Percentiles rank a stretch among this genome's conserved stretches.
These are phyloP conservation scores for Penicillium crustosum DNA, from an alignment of 2,329 filamentous ascomycete species.

Conservation along the genomic window DNA sequence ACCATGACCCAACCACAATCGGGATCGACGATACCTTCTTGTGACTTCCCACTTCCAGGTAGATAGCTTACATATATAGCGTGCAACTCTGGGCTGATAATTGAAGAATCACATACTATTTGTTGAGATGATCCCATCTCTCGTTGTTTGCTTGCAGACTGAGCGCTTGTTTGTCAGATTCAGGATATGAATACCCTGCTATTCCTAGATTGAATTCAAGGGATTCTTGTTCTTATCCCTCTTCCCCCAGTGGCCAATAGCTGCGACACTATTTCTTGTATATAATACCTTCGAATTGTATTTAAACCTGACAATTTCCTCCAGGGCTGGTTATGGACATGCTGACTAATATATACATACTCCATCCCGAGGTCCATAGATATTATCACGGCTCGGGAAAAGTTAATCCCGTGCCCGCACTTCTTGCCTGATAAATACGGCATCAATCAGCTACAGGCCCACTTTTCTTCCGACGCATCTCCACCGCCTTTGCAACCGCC, in stretches of 20 bases:
- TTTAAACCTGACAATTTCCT: not conserved
- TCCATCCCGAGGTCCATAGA: too few species aligned
- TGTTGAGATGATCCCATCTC: not conserved
- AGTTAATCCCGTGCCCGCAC: not conserved
- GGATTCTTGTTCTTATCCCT: too few species aligned
- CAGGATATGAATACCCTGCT: too few species aligned
- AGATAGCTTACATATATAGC: not conserved
- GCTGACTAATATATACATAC: not conserved
- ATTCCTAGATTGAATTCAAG: too few species aligned
- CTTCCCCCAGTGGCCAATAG: too few species aligned
- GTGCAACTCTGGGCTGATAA: not conserved
- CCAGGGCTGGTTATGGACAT: not conserved
- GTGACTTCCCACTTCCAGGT: not conserved
- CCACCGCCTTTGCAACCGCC: conserved; percentile 21
- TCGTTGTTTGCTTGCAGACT: too few species aligned
- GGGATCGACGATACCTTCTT: too few species aligned
- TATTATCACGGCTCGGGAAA: too few species aligned
- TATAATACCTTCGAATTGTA: not conserved
- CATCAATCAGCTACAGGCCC: not conserved
- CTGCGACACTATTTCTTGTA: not conserved
- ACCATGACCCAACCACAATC: too few species aligned
- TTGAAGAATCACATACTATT: not conserved
- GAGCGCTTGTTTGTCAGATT: too few species aligned
- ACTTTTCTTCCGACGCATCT: not conserved
- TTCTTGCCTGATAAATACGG: not conserved